Evolutionary conservation across 331 rosid genomes (phyloP), one percentile per base, ranked within the genome.

Genomic region (Malus hybrid): DNA sequence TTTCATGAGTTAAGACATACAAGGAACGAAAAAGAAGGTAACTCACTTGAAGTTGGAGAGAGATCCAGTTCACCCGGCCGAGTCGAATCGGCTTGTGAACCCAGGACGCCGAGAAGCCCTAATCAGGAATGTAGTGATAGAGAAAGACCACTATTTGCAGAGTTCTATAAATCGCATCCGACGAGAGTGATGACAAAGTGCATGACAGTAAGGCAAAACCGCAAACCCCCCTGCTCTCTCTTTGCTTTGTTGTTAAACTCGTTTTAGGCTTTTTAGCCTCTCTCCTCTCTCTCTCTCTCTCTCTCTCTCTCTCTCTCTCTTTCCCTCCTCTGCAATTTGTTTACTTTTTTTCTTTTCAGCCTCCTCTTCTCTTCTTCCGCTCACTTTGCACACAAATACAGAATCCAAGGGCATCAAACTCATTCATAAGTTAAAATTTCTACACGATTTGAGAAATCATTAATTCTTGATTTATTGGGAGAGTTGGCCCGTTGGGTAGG

Each of bases 61-160:
- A 69, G 82, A 77, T 31, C 52, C 69, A 33, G 73, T 83, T 71
- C n/a, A 78, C 80, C 79, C 83, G 78, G 52, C 70, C 75, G 70
- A 85, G 87, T 64, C 46, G 86, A 75, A 64, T 42, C 66, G 70
- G 98, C 88, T 86, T 87, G 90, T 67, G 88, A 80, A 87, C 86
- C 87, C 74, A 72, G 60, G 59, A 73, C 9, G 6, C 34, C 13
- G 31, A 61, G 72, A 65, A 71, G 77, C 76, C 78, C 82, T 80
- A 68, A 20, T 34, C 39, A 64, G 4, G 32, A 65, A 28, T 16
- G 48, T 12, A 33, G 56, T 20, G 78, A 44, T 33, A 77, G 75
- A 84, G 33, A 68, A 52, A 55, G 59, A 39, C 34, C 46, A 29
- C 64, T 32, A 72, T 6, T 81, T 71, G 42, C 66, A 44, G 55